These are phyloP conservation scores for Penicillium paneum DNA, from an alignment of 2,329 filamentous ascomycete genomes.

Conservation along the genomic window DNA sequence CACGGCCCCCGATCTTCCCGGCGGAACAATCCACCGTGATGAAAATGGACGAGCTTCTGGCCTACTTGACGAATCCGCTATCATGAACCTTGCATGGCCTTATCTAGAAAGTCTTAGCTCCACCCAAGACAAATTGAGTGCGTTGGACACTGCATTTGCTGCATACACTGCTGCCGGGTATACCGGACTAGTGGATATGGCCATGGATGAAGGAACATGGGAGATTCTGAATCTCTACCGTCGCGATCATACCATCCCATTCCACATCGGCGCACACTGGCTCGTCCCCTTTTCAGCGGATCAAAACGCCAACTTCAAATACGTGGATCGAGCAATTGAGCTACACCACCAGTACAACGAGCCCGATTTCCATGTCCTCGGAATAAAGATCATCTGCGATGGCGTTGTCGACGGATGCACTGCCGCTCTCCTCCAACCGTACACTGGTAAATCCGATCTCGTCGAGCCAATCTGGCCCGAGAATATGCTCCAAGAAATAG, in stretches of 20 bases:
- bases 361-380: slow-evolving; percentile 45
- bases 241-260: slow-evolving; percentile 36
- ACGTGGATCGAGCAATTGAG: slow-evolving; percentile 48
- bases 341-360: slow-evolving; percentile 41
- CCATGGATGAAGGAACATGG: slow-evolving; percentile 52
- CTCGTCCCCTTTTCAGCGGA: slow-evolving; percentile 45
- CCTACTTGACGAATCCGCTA: slow-evolving; percentile 48
- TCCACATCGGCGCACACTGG: slow-evolving; percentile 51
- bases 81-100: slow-evolving; percentile 47
- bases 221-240: slow-evolving; percentile 42
- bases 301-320: slow-evolving; percentile 37
- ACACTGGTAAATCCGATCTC: slow-evolving; percentile 41
- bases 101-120: slow-evolving; percentile 44
- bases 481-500: slow-evolving; percentile 42
- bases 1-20: slow-evolving; percentile 42
- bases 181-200: slow-evolving; percentile 52
- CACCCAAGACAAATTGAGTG: slow-evolving; percentile 43
- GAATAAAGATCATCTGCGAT: slow-evolving; percentile 52
- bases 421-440: slow-evolving; percentile 48
- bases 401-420: slow-evolving; percentile 53
- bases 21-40: slow-evolving; percentile 49
- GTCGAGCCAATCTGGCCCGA: slow-evolving; percentile 49
- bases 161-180: slow-evolving; percentile 48
- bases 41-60: slow-evolving; percentile 44
- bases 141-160: slow-evolving; percentile 41